Base-by-base conservation (phyloP, 139 green algal species). In the Zygnema circumcarinatum region DNA sequence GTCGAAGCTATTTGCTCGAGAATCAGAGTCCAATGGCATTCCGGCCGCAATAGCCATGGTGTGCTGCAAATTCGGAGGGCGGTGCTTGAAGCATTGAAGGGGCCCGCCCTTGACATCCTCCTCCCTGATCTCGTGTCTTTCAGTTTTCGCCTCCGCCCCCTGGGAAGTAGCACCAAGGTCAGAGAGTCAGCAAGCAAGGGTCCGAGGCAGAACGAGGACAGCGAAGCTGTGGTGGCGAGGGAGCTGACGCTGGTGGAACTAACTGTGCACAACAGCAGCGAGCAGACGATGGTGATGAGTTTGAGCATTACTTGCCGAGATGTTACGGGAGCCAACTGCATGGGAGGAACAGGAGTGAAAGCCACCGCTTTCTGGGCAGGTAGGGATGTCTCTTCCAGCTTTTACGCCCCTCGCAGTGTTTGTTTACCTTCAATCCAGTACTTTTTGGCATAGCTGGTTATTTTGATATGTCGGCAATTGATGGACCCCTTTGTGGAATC, bases 91-190 rank as follows among this genome's bases (percentile, higher is more conserved):
- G 85, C 82, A 68, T 41, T 90, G 53, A 31, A 90, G 67, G 53
- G 78, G 3, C 76, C 83, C 21, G 21, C 85, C 0, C 16, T 89
- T 2, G 39, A 39, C 1, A 42, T 81, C 56, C 79, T 90, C 16
- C 79, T 90, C 25, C 85, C 85, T 16, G 85, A 90, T 1, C 80
- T 76, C 25, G 67, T 90, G 1, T 38, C 79, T 21, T 90, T 90
- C 29, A 54, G 54, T 0, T 90, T 90, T 36, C 35, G 56, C 2
- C 38, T 90, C 16, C 35, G 41, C 29, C 47, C 35, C 16, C 25
- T 35, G 38, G 69, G 69, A 39, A 16, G 69, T 22, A 20, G 69
- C 16, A 39, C 7, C 35, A 72, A 72, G 54, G 21, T 32, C 20
- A 20, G 53, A 32, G 32, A 33, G 0, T 84, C 25, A 0, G 2